Conservation (phyloP, 1,139 yeast genomes). For the Candida frijolesensis region DNA sequence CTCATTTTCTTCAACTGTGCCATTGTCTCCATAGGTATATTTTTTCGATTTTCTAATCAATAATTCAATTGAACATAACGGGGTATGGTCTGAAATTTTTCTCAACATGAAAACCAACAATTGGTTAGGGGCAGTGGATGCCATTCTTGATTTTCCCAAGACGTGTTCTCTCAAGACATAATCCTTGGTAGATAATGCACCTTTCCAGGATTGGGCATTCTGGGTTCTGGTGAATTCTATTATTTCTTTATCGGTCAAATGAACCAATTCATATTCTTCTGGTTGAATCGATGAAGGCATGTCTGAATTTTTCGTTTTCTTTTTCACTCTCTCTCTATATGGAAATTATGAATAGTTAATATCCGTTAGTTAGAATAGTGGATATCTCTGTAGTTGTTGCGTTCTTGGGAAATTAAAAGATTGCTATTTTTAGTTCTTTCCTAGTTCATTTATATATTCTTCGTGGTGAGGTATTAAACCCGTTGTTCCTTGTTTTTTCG, state of each 20-base stretch:
- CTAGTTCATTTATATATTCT: background rate
- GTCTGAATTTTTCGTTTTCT: background rate
- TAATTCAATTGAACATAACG: slow-evolving; percentile 41
- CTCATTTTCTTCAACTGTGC: slow-evolving; percentile 20
- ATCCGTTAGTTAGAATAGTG: too few relatives aligned
- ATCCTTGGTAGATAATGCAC: slow-evolving; percentile 44
- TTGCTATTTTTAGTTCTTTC: background rate
- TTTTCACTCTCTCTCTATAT: background rate
- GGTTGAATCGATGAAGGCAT: slow-evolving; percentile 11
- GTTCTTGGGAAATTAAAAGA: background rate
- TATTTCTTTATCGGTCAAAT: slow-evolving; percentile 37
- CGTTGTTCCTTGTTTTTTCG: background rate
- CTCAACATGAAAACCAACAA: slow-evolving; percentile 34
- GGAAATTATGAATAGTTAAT: too few relatives aligned
- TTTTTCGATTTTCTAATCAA: slow-evolving; percentile 34
- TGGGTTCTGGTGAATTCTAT: slow-evolving; percentile 50
- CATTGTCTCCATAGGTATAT: slow-evolving; percentile 19
- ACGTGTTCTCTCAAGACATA: slow-evolving; percentile 53
- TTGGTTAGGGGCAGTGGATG: slow-evolving; percentile 21
- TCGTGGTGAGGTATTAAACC: background rate
- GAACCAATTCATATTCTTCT: slow-evolving; percentile 22
- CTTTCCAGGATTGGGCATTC: slow-evolving; percentile 59
- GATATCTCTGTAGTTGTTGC: background rate
- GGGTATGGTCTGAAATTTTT: slow-evolving; percentile 22
- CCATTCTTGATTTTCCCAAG: slow-evolving; percentile 41